Percentiles rank a stretch among this genome's conserved stretches.
Conservation (phyloP, 176 grass and related monocot species). For the Carex pumila region DNA sequence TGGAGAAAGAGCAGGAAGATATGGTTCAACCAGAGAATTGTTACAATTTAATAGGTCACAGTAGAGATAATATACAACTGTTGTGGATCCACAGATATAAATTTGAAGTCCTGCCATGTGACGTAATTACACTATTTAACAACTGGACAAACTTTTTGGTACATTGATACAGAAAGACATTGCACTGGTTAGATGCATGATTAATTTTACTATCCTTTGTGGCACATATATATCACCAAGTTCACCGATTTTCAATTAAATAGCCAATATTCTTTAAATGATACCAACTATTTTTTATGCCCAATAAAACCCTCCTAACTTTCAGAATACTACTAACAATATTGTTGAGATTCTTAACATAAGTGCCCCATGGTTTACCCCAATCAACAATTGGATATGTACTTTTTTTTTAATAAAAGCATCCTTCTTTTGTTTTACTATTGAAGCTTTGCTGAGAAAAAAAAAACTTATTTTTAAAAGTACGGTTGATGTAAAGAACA, state of each 20-base stretch:
- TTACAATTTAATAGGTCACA: background rate
- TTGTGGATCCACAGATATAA: background rate
- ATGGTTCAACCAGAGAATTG: background rate
- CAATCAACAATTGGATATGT: background rate
- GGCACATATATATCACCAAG: background rate
- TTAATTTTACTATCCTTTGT: background rate
- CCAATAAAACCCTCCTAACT: background rate
- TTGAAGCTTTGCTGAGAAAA: background rate
- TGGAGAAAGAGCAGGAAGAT: background rate
- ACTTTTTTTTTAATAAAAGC: background rate
- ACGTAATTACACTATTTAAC: background rate
- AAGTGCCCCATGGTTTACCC: background rate
- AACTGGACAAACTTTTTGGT: slow-evolving; percentile 1
- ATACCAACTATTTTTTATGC: background rate
- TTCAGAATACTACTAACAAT: background rate
- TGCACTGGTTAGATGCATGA: background rate
- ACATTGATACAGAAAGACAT: background rate
- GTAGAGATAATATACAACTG: background rate
- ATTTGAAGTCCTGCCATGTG: background rate
- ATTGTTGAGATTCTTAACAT: background rate
- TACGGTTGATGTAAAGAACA: background rate
- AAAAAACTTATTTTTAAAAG: background rate
- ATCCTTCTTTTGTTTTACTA: background rate
- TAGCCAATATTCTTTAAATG: background rate
- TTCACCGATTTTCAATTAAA: background rate